Percentiles rank a stretch among this genome's conserved stretches.
phyloP scores from a whole-genome alignment of 2,329 filamentous ascomycete genomes.

The Monosporascus sp. region DNA sequence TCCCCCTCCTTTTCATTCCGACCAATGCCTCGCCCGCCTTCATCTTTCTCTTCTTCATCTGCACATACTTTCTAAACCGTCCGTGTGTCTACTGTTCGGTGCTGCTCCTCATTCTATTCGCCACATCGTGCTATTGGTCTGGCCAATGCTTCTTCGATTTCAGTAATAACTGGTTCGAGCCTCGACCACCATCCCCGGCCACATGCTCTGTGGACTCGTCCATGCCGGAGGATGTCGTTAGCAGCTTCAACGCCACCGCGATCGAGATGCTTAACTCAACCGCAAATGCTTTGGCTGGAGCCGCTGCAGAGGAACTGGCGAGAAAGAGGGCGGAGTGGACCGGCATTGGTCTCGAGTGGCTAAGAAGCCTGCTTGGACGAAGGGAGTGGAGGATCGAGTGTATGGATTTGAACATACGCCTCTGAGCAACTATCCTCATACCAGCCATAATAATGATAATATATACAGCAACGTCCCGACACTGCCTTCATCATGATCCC shows the following conservation, averaged over 20 bases:
- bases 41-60: slow-evolving; percentile 83
- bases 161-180: slow-evolving; percentile 85
- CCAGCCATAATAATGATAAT: too few relatives aligned
- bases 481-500: too few relatives aligned
- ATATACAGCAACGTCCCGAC: too few relatives aligned
- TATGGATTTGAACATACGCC: slow-evolving; percentile 77
- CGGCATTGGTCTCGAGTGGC: slow-evolving; percentile 78
- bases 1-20: slow-evolving; percentile 82
- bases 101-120: slow-evolving; percentile 89
- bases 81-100: slow-evolving; percentile 98
- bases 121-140: slow-evolving; percentile 86
- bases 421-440: slow-evolving; percentile 40
- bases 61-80: slow-evolving; percentile 93
- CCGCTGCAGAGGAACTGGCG: slow-evolving; percentile 59
- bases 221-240: slow-evolving; percentile 23
- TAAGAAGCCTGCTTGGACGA: slow-evolving; percentile 73
- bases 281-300: slow-evolving; percentile 60
- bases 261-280: slow-evolving; percentile 63
- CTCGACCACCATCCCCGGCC: slow-evolving; percentile 46
- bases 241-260: slow-evolving; percentile 44
- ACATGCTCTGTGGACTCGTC: slow-evolving; percentile 22
- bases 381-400: slow-evolving; percentile 90
- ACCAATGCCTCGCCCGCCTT: slow-evolving; percentile 81
- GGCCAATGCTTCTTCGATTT: slow-evolving; percentile 93
- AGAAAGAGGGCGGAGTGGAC: slow-evolving; percentile 61